Evolutionary conservation across 441 rosid genomes (phyloP), one percentile per base, ranked within the genome.

Genomic region (Arabidopsis hybrid): DNA sequence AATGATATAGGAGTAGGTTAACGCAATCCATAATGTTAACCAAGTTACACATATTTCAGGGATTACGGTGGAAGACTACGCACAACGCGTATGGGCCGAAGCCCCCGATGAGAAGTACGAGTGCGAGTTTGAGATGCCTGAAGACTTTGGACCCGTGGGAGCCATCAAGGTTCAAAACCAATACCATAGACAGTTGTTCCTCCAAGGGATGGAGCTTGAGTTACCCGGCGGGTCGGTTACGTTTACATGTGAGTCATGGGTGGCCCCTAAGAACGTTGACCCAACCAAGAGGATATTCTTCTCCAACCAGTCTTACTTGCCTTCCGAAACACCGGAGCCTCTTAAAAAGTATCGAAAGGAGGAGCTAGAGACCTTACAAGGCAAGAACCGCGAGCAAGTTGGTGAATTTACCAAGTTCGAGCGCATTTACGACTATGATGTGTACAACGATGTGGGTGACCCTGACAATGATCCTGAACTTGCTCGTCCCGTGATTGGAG

Each of bases 141-240:
- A 69, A 4, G 83, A 69, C 45, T 91, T 91, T 58, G 93, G 97
- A 60, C 73, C 64, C 0, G 72, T 90, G 8, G 97, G 92, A 2
- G 97, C 91, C 1, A 71, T 91, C 16, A 14, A 69, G 0, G 73
- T 91, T n/a, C 88, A 83, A 75, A 92, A 88, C 75, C 89, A 86
- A 72, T 91, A 87, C 78, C 85, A 75, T 18, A 74, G 39, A 26
- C 96, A 92, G 83, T 85, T 87, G 78, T 84, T 56, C 61, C 3
- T 92, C n/a, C 67, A 76, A 43, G 83, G 84, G 2, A 76, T 92
- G 7, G 77, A 76, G 29, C 83, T 90, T n/a, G 91, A 86, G 14
- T 45, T 83, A 16, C 74, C 71, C 0, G 3, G 49, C 9, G 91
- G 86, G 18, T 36, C 81, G 0, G 67, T 88, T 26, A 78, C 38